Evolutionary conservation across 306 rosid genomes (phyloP).

Genomic region (Prunus mongolica): DNA sequence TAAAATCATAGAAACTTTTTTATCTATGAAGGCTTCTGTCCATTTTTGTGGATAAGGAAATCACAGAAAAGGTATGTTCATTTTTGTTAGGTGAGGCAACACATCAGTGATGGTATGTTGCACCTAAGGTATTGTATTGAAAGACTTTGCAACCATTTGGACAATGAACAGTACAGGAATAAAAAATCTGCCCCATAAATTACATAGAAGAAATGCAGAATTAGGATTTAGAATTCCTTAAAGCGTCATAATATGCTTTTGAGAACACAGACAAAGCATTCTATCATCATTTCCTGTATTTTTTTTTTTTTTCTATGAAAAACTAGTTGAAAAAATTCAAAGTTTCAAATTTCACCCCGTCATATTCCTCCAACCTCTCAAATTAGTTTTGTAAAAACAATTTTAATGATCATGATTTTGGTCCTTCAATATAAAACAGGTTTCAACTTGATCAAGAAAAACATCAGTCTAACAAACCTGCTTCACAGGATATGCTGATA

Average conservation of each 20-base stretch:
- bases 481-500: background rate
- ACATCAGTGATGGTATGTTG: slow-evolving; percentile 8
- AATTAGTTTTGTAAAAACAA: background rate
- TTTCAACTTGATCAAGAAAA: background rate
- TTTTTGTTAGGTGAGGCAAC: slow-evolving; percentile 18
- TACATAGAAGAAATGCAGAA: background rate
- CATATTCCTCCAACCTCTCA: slow-evolving; percentile 3
- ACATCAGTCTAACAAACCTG: background rate
- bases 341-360: background rate
- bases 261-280: background rate
- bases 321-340: background rate
- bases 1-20: background rate
- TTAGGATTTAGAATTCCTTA: background rate
- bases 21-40: background rate
- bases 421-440: background rate
- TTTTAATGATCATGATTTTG: background rate
- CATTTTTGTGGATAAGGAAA: background rate
- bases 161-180: too few relatives aligned
- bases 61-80: background rate
- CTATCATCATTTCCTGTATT: background rate
- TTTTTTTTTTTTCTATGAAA: background rate
- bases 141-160: background rate
- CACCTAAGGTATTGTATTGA: background rate
- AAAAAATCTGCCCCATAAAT: background rate
- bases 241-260: background rate